Base-by-base conservation (phyloP, 2,329 filamentous ascomycete species). In the Fusarium sp. region DNA sequence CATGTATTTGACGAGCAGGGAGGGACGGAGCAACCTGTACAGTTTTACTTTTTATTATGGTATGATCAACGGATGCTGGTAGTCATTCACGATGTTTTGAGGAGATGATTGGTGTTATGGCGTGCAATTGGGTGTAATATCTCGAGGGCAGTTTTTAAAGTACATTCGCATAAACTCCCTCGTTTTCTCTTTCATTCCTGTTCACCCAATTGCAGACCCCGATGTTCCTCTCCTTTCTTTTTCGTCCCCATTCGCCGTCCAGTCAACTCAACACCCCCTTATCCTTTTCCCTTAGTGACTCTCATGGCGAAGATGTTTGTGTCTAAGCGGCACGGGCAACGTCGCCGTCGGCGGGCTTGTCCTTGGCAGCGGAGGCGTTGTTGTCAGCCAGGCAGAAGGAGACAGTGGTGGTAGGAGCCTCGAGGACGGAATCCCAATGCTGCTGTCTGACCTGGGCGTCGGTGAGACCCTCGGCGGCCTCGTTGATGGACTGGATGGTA, bases 1-100 rank as follows among this genome's bases (percentile, higher is more conserved):
- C 31, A 30, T 67, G 62, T 60, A 66, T 46, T 65, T 62, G 56
- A 62, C 65, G 58, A 46, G 63, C 8, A 51, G 39, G 39, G 48
- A 11, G n/a, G 36, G 55, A 52, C 47, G n/a, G 53, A 31, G 16
- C 30, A 60, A 18, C 40, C 23, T 40, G 27, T 31, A 23, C 23
- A 23, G 23, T 23, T 23, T 23, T 23, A 23, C 23, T 23, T 23
- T 23, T 23, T 23, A 48, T 36, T 54, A n/a, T 16, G 10, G 18
- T 15, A 34, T 12, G 7, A 53, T 23, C n/a, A 31, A 44, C 16
- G 36, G 37, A 9, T 34, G 31, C 9, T 34, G 31, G 9, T 34
- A 34, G 9, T 34, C 31, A 34, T 12, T 34, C 31, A 34, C 31
- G 31, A 34, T 12, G 31, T 34, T 34, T 23, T 23, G 23, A 23